Evolutionary conservation across 805 yeast genomes (phyloP), one percentile per base, ranked within the genome.

Genomic region (Saccharomycopsis fermentans): DNA sequence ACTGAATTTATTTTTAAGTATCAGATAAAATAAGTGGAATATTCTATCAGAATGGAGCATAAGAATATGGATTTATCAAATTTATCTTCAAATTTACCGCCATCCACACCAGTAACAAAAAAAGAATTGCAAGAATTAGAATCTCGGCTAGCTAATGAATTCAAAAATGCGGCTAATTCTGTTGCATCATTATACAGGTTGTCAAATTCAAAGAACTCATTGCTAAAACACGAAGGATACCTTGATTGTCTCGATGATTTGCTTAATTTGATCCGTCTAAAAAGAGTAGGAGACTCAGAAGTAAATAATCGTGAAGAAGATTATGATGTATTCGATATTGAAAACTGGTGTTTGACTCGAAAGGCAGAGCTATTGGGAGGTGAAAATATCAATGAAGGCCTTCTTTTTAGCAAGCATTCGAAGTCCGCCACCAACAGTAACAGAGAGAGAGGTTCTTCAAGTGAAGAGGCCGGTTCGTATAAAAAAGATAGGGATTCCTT

Each of bases 111-210:
- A 2, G 72, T 80, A 11, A 74, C 73, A 48, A 78, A 78, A 37
- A 74, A 74, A 8, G 71, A 81, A n/a, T 68, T 81, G 1, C 69
- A 71, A 29, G 78, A 76, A 32, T 70, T 83, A 52, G 79, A 77
- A 60, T 71, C 70, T 50, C 86, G 84, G 52, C 73, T 86, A 32
- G 76, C 82, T 0, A 70, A 73, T n/a, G 86, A 84, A 66, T 86
- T 85, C 71, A 84, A 82, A 68, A 76, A 75, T 58, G 90, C 90
- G 6, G 90, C 90, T 29, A 79, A 83, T 58, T 78, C 87, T 6
- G 87, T 85, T 29, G 85, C 90, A 16, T 78, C 84, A 14, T 72
- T 86, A 32, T 86, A 86, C 64, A 70, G 88, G 54, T 69, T 83
- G 4, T 80, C 88, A 8, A 82, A 80, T 62, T 77, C 78, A 54